phyloP scores from a whole-genome alignment of 495 filamentous ascomycete species.

The Neurospora sp. region DNA sequence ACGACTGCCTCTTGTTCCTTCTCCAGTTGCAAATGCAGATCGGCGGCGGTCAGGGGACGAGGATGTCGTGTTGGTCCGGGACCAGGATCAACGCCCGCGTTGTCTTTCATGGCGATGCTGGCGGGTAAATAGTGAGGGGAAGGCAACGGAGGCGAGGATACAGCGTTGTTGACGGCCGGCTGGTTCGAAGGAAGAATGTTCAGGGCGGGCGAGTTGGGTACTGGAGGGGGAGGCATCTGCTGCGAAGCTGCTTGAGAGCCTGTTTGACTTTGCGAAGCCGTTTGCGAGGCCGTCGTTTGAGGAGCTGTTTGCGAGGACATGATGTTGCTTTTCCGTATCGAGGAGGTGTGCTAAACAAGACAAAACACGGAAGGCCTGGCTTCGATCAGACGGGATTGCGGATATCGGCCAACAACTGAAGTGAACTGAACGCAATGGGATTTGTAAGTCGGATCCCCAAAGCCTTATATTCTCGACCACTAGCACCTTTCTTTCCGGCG shows the following conservation, averaged over 20 bases:
- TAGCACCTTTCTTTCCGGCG: background rate
- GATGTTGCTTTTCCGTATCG: background rate
- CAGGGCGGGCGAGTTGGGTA: conserved; percentile 25
- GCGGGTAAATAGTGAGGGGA: conserved; percentile 7
- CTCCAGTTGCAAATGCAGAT: conserved; percentile 78
- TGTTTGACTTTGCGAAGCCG: background rate
- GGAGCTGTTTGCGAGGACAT: background rate
- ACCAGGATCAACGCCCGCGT: conserved; percentile 47
- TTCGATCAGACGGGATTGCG: background rate
- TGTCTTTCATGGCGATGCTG: conserved; percentile 36
- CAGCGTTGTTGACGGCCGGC: conserved; percentile 37
- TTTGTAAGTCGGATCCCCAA: background rate
- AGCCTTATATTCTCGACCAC: background rate
- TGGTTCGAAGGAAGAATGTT: conserved; percentile 47
- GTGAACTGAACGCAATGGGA: background rate
- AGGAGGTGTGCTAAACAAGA: background rate
- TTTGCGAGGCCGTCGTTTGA: background rate
- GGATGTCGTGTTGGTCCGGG: conserved; percentile 73
- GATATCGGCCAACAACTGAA: background rate
- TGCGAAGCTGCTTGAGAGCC: conserved; percentile 13
- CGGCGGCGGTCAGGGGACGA: conserved; percentile 72
- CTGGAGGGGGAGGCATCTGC: conserved; percentile 22
- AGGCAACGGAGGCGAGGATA: conserved; percentile 20
- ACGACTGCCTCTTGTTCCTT: conserved; percentile 94
- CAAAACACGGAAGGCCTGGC: background rate